A percentile compares a stretch with the other conserved stretches of the same genome.
These are phyloP conservation scores for Euphorbia corollata DNA, from an alignment of 441 rosid species.

Conservation along the genomic window DNA sequence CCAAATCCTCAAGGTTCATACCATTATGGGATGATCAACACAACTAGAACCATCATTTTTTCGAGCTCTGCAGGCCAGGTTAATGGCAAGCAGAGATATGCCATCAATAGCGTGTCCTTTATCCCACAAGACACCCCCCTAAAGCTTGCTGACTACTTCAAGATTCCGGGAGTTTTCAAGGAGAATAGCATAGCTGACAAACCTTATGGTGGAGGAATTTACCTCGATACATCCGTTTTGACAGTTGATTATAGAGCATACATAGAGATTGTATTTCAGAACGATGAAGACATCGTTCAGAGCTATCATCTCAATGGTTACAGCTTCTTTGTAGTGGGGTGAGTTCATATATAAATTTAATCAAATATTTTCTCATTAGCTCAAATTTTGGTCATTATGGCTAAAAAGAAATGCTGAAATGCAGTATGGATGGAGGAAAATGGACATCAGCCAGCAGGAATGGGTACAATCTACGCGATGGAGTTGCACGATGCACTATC, in stretches of 20 bases:
- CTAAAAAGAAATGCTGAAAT: no score
- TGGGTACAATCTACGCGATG: conserved; percentile 80
- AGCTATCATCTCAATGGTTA: conserved; percentile 86
- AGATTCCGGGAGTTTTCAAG: conserved; percentile 59
- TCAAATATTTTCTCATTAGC: no score
- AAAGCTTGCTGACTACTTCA: conserved; percentile 78
- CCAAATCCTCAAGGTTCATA: conserved; percentile 98
- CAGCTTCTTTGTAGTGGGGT: conserved; percentile 91
- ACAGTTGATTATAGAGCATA: conserved; percentile 59
- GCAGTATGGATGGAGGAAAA: conserved; percentile 91
- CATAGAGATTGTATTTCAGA: conserved; percentile 71
- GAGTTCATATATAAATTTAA: conserved; percentile 17
- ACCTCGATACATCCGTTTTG: conserved; percentile 72
- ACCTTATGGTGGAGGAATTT: conserved; percentile 65
- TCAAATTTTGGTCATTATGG: no score
- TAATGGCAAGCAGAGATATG: conserved; percentile 82
- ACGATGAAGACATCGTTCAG: conserved; percentile 60
- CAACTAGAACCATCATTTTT: conserved; percentile 50
- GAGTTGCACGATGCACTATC: conserved; percentile 54
- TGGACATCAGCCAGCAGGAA: conserved; percentile 68
- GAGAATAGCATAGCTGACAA: conserved; percentile 22
- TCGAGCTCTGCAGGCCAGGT: no score
- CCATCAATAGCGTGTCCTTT: conserved; percentile 72
- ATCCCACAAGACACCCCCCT: conserved; percentile 76
- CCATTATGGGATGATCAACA: conserved; percentile 86